phyloP scores from a whole-genome alignment of 2,329 filamentous ascomycete species.

The Diaporthe capsici region DNA sequence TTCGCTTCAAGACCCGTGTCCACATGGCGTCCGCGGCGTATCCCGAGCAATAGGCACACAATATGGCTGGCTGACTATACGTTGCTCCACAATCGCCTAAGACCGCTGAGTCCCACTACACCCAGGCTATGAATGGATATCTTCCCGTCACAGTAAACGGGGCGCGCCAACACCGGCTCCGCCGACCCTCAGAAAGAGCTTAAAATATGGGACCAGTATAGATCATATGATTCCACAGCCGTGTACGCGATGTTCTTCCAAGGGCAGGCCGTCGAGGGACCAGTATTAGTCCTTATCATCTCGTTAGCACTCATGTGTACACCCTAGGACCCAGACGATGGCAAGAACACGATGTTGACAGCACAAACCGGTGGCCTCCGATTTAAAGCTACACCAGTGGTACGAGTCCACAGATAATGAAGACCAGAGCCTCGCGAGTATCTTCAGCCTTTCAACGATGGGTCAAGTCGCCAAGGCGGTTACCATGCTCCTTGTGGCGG shows the following conservation, averaged over 20 bases:
- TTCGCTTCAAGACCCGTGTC: background rate
- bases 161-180: conserved; percentile 11
- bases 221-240: background rate
- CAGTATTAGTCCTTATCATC: background rate
- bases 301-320: background rate
- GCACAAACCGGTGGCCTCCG: background rate
- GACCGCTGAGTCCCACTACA: background rate
- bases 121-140: background rate
- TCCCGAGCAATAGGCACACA: background rate
- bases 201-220: conserved; percentile 7
- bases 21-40: background rate
- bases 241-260: background rate
- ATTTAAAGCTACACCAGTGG: background rate
- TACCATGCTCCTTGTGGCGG: background rate
- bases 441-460: background rate
- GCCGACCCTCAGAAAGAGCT: conserved; percentile 27
- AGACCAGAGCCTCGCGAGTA: background rate
- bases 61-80: background rate
- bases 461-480: background rate
- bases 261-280: background rate
- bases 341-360: background rate
- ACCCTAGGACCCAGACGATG: background rate
- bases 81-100: background rate
- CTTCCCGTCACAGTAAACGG: background rate
- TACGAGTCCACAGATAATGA: background rate